Percentiles rank a stretch among this genome's conserved stretches.
phyloP scores from a whole-genome alignment of 805 yeast genomes.

The Saturnispora hagleri region DNA sequence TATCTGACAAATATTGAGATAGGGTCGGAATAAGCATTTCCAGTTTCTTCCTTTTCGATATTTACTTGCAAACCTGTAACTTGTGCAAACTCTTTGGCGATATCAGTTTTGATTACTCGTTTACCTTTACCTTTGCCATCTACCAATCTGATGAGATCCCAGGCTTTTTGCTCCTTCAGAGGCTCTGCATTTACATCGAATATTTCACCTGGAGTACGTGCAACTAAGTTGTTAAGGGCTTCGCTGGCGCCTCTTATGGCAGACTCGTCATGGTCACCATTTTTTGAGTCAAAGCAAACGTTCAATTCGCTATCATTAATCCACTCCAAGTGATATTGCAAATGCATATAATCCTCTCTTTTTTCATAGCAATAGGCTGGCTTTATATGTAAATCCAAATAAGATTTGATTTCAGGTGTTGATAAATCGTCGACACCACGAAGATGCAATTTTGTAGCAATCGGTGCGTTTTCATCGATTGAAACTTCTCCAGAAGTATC shows the following conservation, averaged over 20 bases:
- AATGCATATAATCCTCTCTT: slow-evolving; percentile 21
- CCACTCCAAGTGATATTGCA: slow-evolving; percentile 48
- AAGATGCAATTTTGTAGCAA: slow-evolving; percentile 42
- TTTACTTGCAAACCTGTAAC: neutral
- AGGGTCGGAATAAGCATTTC: slow-evolving; percentile 16
- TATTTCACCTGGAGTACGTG: neutral
- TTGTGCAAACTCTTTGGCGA: slow-evolving; percentile 3
- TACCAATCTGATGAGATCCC: slow-evolving; percentile 10
- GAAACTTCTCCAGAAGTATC: neutral
- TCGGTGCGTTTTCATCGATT: slow-evolving; percentile 16
- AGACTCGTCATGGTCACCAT: neutral
- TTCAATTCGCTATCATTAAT: slow-evolving; percentile 53
- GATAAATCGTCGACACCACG: slow-evolving; percentile 58
- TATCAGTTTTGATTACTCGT: slow-evolving; percentile 4
- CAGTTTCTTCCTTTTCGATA: neutral
- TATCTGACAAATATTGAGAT: slow-evolving; percentile 36
- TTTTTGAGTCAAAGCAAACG: slow-evolving; percentile 34
- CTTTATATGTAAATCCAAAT: slow-evolving; percentile 37
- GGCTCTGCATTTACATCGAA: neutral
- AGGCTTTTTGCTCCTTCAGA: slow-evolving; percentile 10
- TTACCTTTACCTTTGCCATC: slow-evolving; percentile 2
- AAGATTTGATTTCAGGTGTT: slow-evolving; percentile 49
- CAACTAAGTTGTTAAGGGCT: neutral
- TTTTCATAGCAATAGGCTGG: slow-evolving; percentile 25
- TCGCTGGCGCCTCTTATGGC: slow-evolving; percentile 6